A percentile compares a stretch with the other conserved stretches of the same genome.
Evolutionary conservation across 2,329 filamentous ascomycete species (phyloP).

Genomic region (Cercospora brassicicola): DNA sequence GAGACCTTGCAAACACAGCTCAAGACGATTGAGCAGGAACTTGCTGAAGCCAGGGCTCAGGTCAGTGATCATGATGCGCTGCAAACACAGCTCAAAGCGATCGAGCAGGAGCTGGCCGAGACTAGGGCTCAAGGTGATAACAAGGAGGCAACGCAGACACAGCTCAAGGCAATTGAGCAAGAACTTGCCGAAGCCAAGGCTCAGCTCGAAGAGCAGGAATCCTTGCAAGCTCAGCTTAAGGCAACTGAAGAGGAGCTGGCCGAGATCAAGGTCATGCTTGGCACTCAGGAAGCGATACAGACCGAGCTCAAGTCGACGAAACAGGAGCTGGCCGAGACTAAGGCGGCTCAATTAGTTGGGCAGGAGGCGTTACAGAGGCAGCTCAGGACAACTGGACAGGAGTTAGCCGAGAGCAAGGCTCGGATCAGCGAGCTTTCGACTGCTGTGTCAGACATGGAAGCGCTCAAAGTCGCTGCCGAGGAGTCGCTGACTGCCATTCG

Average conservation of each 20-base stretch:
- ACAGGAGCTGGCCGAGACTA: background rate
- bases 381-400: background rate
- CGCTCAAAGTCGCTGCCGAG: constrained; percentile 11
- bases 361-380: background rate
- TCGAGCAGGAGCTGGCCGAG: constrained; percentile 6
- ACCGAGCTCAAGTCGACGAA: background rate
- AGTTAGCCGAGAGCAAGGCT: constrained; percentile 16
- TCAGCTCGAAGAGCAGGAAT: background rate
- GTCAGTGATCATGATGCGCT: background rate
- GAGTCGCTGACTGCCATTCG: constrained; percentile 3
- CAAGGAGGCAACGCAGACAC: background rate
- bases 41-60: background rate
- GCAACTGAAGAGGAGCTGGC: background rate
- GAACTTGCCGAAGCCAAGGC: background rate
- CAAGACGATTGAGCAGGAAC: background rate
- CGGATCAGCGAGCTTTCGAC: constrained; percentile 28
- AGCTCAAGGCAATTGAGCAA: background rate
- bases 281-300: background rate
- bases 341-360: constrained; percentile 1
- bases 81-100: background rate
- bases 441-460: constrained; percentile 2
- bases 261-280: background rate
- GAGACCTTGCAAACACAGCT: background rate
- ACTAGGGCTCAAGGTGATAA: constrained; percentile 25
- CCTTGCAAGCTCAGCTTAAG: background rate